A percentile compares a stretch with the other conserved stretches of the same genome.
Evolutionary conservation across 441 rosid species (phyloP).

Genomic region (Rhodomyrtus psidioides): DNA sequence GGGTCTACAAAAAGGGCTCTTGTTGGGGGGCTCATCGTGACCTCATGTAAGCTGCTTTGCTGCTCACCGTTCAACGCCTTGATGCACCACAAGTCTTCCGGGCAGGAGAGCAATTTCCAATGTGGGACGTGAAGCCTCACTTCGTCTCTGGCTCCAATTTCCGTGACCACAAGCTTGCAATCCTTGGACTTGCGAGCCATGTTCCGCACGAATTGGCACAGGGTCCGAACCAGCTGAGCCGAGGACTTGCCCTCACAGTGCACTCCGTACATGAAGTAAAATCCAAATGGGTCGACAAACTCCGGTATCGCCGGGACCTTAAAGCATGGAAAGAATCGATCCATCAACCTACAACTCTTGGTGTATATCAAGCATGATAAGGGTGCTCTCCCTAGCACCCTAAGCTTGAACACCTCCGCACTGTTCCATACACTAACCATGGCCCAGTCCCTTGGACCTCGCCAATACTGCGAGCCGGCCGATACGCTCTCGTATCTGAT

Average conservation of each 20-base stretch:
- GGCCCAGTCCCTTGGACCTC: constrained; percentile 48
- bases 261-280: constrained; percentile 67
- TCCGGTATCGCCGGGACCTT: constrained; percentile 45
- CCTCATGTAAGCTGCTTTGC: constrained; percentile 12
- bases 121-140: constrained; percentile 42
- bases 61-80: constrained; percentile 44
- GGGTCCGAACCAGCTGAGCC: constrained; percentile 35
- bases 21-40: constrained; percentile 18
- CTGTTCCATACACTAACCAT: constrained; percentile 84
- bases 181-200: constrained; percentile 47
- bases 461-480: background rate
- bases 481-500: background rate
- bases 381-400: constrained; percentile 47
- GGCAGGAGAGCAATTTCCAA: constrained; percentile 67
- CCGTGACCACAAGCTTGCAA: constrained; percentile 58
- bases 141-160: constrained; percentile 39
- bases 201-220: constrained; percentile 54
- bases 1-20: constrained; percentile 72
- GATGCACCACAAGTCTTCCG: constrained; percentile 80
- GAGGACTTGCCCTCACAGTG: constrained; percentile 48
- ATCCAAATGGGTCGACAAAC: constrained; percentile 57
- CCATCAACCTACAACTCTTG: constrained; percentile 31
- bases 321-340: constrained; percentile 39
- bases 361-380: constrained; percentile 41
- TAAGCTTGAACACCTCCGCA: constrained; percentile 55